These are phyloP conservation scores for Selaginella moellendorffii DNA, from an alignment of 75 land plant genomes.

Conservation along the genomic window DNA sequence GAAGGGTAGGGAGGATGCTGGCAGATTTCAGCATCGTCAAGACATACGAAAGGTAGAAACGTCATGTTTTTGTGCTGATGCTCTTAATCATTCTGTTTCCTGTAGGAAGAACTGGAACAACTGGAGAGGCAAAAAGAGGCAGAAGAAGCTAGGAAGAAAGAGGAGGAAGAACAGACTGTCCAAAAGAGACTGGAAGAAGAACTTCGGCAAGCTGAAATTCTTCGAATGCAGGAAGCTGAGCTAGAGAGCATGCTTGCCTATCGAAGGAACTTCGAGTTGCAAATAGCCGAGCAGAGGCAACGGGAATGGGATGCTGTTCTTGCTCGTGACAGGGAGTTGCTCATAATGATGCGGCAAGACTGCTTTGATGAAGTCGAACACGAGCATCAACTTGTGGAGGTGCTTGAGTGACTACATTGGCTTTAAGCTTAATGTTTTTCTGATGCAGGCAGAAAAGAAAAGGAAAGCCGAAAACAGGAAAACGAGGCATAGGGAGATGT, in stretches of 20 bases:
- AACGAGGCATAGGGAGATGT: conserved; percentile 5
- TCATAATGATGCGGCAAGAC: conserved; percentile 25
- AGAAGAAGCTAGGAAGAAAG: conserved; percentile 5
- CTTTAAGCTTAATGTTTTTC: background rate
- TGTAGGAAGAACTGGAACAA: conserved; percentile 4
- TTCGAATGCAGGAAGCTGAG: background rate
- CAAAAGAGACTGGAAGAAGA: background rate
- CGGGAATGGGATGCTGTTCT: conserved; percentile 14
- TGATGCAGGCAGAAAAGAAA: conserved; percentile 12
- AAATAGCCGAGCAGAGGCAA: conserved; percentile 12
- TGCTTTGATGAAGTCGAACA: conserved; percentile 17
- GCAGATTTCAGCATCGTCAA: conserved; percentile 10
- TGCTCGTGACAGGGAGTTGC: conserved; percentile 17
- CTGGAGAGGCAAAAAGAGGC: conserved; percentile 13
- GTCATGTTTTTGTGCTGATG: background rate
- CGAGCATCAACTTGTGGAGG: conserved; percentile 21
- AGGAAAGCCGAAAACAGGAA: conserved; percentile 8
- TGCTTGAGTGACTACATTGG: conserved; percentile 1
- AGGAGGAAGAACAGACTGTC: background rate
- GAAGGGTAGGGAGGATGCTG: background rate
- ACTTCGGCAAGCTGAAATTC: background rate
- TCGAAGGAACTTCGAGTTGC: conserved; percentile 3
- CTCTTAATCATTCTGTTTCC: background rate
- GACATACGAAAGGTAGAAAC: background rate
- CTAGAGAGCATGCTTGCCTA: background rate